Base-by-base conservation (phyloP, 2,329 filamentous ascomycete genomes). In the Botryotinia globosa region DNA sequence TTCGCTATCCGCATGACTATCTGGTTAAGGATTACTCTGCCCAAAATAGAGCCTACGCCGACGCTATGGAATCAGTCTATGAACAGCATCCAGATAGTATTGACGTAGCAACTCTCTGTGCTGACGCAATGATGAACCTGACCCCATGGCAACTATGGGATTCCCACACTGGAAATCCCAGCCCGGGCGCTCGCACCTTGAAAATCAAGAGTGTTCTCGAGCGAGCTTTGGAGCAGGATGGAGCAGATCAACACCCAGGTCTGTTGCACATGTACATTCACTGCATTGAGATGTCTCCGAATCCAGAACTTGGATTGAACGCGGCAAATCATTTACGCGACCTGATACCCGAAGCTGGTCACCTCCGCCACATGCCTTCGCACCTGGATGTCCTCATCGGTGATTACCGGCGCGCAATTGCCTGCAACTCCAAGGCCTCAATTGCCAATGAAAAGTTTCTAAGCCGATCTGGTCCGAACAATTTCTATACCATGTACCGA, bases 401-500 rank as follows among this genome's bases (percentile, higher is more conserved):
- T 20, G 88, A 94, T 77, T 94, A 94, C 78, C 83, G 86, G 44
- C 84, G 85, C 14, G 91, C 91, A 7, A 89, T 94, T 69, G 83
- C 83, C 1, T 90, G 90, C 6, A 94, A 94, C 79, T 83, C 86
- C 2, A 85, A 87, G 34, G 92, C 92, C 16, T 89, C 92, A 65
- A 78, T 82, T 0, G 91, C 91, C 2, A 92, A 95, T 78, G 87
- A 91, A 68, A 88, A 87, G 76, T 94, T 87, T 77, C 83, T 93
- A 3, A 81, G 82, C 0, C 83, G 85, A 8, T 84, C 86, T 12
- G 91, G 91, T 0, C 83, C 88, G 0, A 80, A 88, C 74, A 92
- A 92, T 79, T 94, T 94, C 79, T 95, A 94, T 82, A 91, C 90
- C 0, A 85, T 94, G 8, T 95, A 94, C 79, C 87, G 92, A 22